Conservation (phyloP, 805 yeast genomes). For the Aciculoconidium aculeatum region DNA sequence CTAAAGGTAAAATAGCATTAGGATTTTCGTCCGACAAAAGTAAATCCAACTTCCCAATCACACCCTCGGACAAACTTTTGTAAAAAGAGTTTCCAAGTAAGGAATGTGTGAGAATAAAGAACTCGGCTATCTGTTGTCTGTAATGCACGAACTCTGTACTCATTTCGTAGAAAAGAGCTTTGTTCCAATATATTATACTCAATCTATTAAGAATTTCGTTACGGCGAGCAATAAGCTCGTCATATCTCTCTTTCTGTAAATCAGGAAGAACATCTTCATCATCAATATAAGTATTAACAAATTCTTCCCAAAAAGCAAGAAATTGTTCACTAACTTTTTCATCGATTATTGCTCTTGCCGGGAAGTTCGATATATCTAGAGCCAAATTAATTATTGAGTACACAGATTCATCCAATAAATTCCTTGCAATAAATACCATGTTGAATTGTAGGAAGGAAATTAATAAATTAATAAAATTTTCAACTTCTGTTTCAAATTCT, state of each 20-base stretch:
- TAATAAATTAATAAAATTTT: slow-evolving; percentile 40
- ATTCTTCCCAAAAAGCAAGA: slow-evolving; percentile 64
- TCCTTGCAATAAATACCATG: slow-evolving; percentile 35
- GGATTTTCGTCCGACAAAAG: not conserved
- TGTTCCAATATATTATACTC: slow-evolving; percentile 62
- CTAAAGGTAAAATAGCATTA: slow-evolving; percentile 38
- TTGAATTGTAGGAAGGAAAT: slow-evolving; percentile 45
- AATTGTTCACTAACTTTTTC: slow-evolving; percentile 49
- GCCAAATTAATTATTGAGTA: slow-evolving; percentile 43
- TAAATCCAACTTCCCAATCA: slow-evolving; percentile 18
- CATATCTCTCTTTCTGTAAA: slow-evolving; percentile 8
- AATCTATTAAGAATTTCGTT: slow-evolving; percentile 42
- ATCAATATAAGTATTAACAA: slow-evolving; percentile 51
- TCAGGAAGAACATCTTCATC: slow-evolving; percentile 32
- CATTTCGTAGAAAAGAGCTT: slow-evolving; percentile 44
- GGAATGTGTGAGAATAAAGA: slow-evolving; percentile 66
- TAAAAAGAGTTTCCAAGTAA: slow-evolving; percentile 52
- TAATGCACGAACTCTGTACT: slow-evolving; percentile 57
- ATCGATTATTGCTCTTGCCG: slow-evolving; percentile 52
- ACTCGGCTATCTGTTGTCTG: slow-evolving; percentile 70
- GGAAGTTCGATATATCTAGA: slow-evolving; percentile 48
- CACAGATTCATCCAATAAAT: slow-evolving; percentile 28
- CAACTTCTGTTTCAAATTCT: slow-evolving; percentile 27
- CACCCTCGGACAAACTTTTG: slow-evolving; percentile 33
- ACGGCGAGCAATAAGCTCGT: slow-evolving; percentile 12